Evolutionary conservation across 192 early-diverging fungal genomes (phyloP), one percentile per base, ranked within the genome.

Genomic region (Kappamyces sp.): DNA sequence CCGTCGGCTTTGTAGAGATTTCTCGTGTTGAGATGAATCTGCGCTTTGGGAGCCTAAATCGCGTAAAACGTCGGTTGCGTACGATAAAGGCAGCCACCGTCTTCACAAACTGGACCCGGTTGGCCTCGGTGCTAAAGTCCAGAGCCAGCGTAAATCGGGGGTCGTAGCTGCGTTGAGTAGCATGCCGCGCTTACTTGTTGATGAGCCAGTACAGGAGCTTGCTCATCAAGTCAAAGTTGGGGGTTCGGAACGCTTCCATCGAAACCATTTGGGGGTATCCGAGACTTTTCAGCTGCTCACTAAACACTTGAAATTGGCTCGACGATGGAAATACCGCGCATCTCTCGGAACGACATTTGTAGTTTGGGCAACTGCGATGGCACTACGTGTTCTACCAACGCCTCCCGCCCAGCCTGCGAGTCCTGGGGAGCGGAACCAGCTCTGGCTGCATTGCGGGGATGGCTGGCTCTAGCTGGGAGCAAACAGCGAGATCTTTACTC

Each of bases 1-100:
- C 75, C 75, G 51, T 80, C 78, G 1, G 75, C 78, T 57, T 64
- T 68, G 61, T 80, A 80, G 5, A 80, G 57, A 47, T 69, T 76
- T 30, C 69, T 60, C 0, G 75, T 74, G 59, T 80, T 80, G 33
- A 80, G 45, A 54, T 68, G 67, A 30, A 78, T 68, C 30, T 80
- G 73, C 3, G 78, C 71, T 61, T 77, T 77, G 5, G 72, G 70
- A 1, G 70, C 76, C 70, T 77, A 8, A 8, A 3, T 8, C 31
- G n/a, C 4, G 5, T 1, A 5, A 15, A 11, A 63, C 29, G 33
- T 29, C 45, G 2, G 3, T 6, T 11, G n/a, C 9, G 15, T 22
- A 77, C 77, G 68, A 80, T 67, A 47, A 67, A 76, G 32, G 57
- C 47, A 5, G 74, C 76, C 31, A 80, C 53, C 7, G 64, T 47